Evolutionary conservation across 2,329 filamentous ascomycete genomes (phyloP), one percentile per base, ranked within the genome.

Genomic region (Raffaelea ambrosiae): DNA sequence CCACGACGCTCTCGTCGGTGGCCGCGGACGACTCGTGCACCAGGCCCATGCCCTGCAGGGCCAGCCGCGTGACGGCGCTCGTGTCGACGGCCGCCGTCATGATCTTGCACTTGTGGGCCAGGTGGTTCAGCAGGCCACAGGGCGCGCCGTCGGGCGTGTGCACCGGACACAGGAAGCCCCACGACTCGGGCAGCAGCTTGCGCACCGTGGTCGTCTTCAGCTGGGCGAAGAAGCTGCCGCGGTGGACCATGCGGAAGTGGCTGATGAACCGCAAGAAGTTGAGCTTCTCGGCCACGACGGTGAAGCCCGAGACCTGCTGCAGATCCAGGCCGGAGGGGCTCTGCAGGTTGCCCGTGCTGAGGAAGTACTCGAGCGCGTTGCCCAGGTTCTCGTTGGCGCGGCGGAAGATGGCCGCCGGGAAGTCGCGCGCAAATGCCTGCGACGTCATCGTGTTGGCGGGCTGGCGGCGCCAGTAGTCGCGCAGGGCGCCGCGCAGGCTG

Each of bases 231-330:
- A 98, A 98, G 63, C 88, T 93, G 73, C 93, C 93, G 81, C 93
- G 83, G 71, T 98, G 93, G 49, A 98, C 88, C 89, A 96, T 96
- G 56, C 93, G 86, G 52, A 98, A 98, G 66, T 98, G 93, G 66
- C 88, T 93, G 70, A 98, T 95, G 70, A 97, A 98, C 59, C 93
- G 88, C 60, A 95, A 81, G 64, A 97, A 98, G 70, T 98, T 98
- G 63, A 98, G 91, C 75, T 97, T 97, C 64, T 98, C 93, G 3
- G 93, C 93, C 45, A 97, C 90, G 44, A 98, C 89, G 0, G 88
- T 95, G 66, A 95, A 98, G 53, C 93, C 93, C 13, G 91, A 93
- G 0, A 85, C 84, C 66, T 98, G 93, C 62, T 97, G 93, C 59
- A 96, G 67, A 74, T 98, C 93, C 38, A 98, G 75, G 54, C 93